phyloP scores from a whole-genome alignment of 352 stramenopile species.

The Phytophthora vignae region DNA sequence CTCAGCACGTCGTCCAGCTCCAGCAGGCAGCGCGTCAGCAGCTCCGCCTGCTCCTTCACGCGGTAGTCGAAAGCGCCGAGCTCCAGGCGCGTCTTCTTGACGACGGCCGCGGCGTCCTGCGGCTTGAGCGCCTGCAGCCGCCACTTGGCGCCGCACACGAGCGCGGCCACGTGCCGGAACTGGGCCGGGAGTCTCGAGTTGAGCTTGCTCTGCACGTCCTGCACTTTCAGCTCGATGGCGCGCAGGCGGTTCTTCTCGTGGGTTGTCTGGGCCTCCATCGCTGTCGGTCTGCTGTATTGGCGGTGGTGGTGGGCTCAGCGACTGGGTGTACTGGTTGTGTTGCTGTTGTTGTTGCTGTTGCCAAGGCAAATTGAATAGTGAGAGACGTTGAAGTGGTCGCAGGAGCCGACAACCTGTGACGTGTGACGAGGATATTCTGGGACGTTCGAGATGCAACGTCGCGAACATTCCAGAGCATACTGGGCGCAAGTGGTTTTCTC shows the following conservation, averaged over 20 bases:
- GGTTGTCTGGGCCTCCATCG: slow-evolving; percentile 41
- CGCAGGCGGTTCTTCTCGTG: slow-evolving; percentile 52
- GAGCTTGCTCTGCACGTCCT: slow-evolving; percentile 53
- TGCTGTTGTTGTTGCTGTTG: slow-evolving; percentile 3
- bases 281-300: neutral
- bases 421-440: slow-evolving; percentile 17
- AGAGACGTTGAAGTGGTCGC: slow-evolving; percentile 30
- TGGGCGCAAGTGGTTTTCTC: neutral
- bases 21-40: no score
- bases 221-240: slow-evolving; percentile 50
- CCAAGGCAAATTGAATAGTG: slow-evolving; percentile 36
- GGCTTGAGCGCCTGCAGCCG: no score
- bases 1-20: no score
- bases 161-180: slow-evolving; percentile 35
- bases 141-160: no score
- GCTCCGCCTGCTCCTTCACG: no score
- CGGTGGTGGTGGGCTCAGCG: neutral
- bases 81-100: no score
- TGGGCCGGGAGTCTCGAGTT: slow-evolving; percentile 45
- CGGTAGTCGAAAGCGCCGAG: no score
- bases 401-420: neutral
- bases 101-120: no score
- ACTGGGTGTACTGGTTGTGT: no score
- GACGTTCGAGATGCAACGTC: slow-evolving; percentile 26
- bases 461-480: slow-evolving; percentile 28